Conservation (phyloP, 2,329 filamentous ascomycete genomes). For the Coniochaeta ligniaria region DNA sequence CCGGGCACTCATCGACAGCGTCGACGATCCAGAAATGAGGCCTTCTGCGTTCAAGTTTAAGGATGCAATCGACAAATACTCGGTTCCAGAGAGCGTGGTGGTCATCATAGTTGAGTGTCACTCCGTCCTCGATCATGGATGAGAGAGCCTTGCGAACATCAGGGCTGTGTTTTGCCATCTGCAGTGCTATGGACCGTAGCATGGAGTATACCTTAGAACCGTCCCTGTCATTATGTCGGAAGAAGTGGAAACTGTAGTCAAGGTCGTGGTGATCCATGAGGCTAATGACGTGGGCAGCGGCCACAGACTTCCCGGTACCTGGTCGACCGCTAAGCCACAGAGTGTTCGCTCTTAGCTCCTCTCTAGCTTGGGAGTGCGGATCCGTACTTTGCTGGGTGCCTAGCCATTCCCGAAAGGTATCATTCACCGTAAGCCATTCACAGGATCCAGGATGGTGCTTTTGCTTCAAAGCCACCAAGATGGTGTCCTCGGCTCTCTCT, state of each 20-base stretch:
- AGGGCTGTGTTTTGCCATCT: constrained; percentile 14
- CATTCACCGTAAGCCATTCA: constrained; percentile 15
- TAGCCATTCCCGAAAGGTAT: constrained; percentile 16
- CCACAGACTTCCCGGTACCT: constrained; percentile 18
- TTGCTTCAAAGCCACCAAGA: constrained; percentile 9
- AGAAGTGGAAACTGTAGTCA: constrained; percentile 20
- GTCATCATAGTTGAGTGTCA: constrained; percentile 9
- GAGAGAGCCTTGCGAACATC: constrained; percentile 11
- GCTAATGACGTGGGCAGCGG: constrained; percentile 15
- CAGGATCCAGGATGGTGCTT: constrained; percentile 16
- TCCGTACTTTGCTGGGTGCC: not conserved
- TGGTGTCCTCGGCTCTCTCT: not conserved
- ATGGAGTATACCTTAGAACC: constrained; percentile 5
- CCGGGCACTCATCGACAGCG: constrained; percentile 13
- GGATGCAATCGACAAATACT: constrained; percentile 12
- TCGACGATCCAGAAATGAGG: constrained; percentile 17
- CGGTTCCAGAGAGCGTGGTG: constrained; percentile 14
- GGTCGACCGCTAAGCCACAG: constrained; percentile 20
- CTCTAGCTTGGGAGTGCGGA: too few relatives aligned
- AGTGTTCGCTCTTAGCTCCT: too few relatives aligned
- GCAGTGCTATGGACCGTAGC: constrained; percentile 13
- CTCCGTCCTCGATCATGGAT: constrained; percentile 11
- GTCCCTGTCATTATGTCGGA: constrained; percentile 7
- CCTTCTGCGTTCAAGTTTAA: constrained; percentile 9
- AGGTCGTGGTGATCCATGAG: constrained; percentile 13